phyloP scores from a whole-genome alignment of 2,329 filamentous ascomycete species.

The Esteya vermicola region DNA sequence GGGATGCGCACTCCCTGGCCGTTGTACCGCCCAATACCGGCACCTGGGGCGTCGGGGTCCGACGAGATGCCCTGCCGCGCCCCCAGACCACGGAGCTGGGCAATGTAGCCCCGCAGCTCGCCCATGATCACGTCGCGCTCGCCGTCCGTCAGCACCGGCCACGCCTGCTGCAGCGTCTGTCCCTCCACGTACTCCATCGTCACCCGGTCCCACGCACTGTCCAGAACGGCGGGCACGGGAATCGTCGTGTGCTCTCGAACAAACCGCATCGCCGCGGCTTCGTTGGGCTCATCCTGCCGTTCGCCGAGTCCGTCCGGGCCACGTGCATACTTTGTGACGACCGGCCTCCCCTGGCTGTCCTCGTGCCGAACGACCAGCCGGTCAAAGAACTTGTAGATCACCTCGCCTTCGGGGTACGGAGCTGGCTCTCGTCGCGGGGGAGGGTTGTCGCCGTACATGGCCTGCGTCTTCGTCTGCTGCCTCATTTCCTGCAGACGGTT shows the following conservation, averaged over 20 bases:
- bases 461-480: too few species aligned
- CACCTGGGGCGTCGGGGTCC: background rate
- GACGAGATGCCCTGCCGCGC: too few species aligned
- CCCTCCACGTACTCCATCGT: constrained; percentile 15
- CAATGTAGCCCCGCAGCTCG: constrained; percentile 12
- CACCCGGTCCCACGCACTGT: constrained; percentile 15
- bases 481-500: too few species aligned
- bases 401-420: constrained; percentile 12
- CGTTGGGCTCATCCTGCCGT: constrained; percentile 8
- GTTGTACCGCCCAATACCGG: constrained; percentile 12
- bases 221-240: constrained; percentile 13
- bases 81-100: constrained; percentile 11
- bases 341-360: background rate
- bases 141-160: constrained; percentile 8
- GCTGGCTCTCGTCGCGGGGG: constrained; percentile 8
- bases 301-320: constrained; percentile 9
- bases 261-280: constrained; percentile 10
- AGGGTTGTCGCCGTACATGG: too few species aligned
- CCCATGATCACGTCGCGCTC: constrained; percentile 10
- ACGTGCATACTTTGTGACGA: constrained; percentile 12
- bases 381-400: constrained; percentile 7
- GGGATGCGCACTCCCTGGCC: constrained; percentile 12
- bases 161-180: constrained; percentile 13
- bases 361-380: constrained; percentile 11
- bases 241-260: constrained; percentile 13